Base-by-base conservation (phyloP, 1,284 basidiomycete species). In the Leccinum variabile region DNA sequence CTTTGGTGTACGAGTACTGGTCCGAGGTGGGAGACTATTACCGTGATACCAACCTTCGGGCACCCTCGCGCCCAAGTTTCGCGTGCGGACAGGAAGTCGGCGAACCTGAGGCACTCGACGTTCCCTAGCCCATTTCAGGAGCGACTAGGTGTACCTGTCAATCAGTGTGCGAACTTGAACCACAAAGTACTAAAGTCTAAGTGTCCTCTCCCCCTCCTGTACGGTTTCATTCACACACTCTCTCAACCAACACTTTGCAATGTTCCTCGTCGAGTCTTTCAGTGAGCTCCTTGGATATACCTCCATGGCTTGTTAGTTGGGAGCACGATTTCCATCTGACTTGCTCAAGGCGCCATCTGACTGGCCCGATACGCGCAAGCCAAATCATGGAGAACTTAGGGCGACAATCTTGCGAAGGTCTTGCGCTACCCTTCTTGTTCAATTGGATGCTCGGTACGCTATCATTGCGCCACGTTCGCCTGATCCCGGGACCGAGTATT, bases 241-340 rank as follows among this genome's bases (percentile, higher is more conserved):
- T 33, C 50, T 25, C 59, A 18, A 50, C 41, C 37, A 41, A 32
- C 33, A 16, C 32, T 44, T 10, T 6, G 13, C 58, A 30, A 76
- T 72, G 72, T 52, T 61, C 7, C 44, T 62, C 53, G 32, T 60
- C 44, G 22, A 60, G 13, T 66, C 62, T 4, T 39, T 81, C 66
- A 87, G 85, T 72, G 79, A 84, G 57, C 63, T 87, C 49, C 75
- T 93, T 53, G 94, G 94, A 7, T 91, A 90, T 70, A 72, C 80
- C 7, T 94, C 91, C 50, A 94, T 97, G 67, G 81, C 75, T n/a
- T 93, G 86, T 76, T 97, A 95, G 95, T 78, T 97, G 2, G 88
- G 91, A 41, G 95, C 95, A 3, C 95, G 97, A 75, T 88, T 95
- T 67, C 95, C 59, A 57, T 56, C 39, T 56, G 3, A 28, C 54